phyloP scores from a whole-genome alignment of 495 filamentous ascomycete genomes.

The Xylaria bambusicola region DNA sequence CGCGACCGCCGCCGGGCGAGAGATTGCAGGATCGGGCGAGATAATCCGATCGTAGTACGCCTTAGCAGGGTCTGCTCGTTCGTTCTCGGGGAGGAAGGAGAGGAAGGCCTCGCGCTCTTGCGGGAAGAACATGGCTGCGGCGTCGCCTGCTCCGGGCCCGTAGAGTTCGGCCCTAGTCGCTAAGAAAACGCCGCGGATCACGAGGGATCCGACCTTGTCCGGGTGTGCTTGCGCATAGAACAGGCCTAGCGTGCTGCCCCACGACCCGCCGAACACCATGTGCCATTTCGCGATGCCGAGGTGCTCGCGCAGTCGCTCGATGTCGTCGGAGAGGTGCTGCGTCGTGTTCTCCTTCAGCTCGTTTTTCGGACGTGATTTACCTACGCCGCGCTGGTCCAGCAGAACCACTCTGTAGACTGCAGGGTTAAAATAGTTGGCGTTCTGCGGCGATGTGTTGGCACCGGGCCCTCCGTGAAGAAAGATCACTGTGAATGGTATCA shows the following conservation, averaged over 20 bases:
- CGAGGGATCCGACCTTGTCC: slow-evolving; percentile 29
- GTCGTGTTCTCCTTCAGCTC: slow-evolving; percentile 49
- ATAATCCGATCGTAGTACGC: slow-evolving; percentile 41
- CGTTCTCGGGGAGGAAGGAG: slow-evolving; percentile 33
- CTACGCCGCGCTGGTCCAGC: slow-evolving; percentile 50
- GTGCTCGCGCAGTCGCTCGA: slow-evolving; percentile 44
- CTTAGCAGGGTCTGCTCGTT: slow-evolving; percentile 32
- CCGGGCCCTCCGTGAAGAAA: slow-evolving; percentile 52
- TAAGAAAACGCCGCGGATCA: slow-evolving; percentile 45
- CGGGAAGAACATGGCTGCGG: slow-evolving; percentile 41
- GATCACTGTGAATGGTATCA: slow-evolving; percentile 20
- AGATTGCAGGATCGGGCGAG: slow-evolving; percentile 26
- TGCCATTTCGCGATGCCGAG: slow-evolving; percentile 45
- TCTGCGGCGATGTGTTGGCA: slow-evolving; percentile 36
- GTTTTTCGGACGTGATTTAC: slow-evolving; percentile 41
- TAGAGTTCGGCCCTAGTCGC: slow-evolving; percentile 33
- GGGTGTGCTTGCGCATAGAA: slow-evolving; percentile 47
- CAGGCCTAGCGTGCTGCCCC: slow-evolving; percentile 48
- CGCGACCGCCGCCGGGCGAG: slow-evolving; percentile 23
- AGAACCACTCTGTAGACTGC: slow-evolving; percentile 46
- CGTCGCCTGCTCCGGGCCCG: slow-evolving; percentile 24
- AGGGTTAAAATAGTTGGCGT: slow-evolving; percentile 49
- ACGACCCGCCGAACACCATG: slow-evolving; percentile 53
- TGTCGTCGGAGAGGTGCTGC: slow-evolving; percentile 44
- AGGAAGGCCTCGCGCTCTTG: slow-evolving; percentile 44